Percentiles rank a stretch among this genome's conserved stretches.
Evolutionary conservation across 352 stramenopile species (phyloP).

Genomic region (Phytophthora podocarpi): DNA sequence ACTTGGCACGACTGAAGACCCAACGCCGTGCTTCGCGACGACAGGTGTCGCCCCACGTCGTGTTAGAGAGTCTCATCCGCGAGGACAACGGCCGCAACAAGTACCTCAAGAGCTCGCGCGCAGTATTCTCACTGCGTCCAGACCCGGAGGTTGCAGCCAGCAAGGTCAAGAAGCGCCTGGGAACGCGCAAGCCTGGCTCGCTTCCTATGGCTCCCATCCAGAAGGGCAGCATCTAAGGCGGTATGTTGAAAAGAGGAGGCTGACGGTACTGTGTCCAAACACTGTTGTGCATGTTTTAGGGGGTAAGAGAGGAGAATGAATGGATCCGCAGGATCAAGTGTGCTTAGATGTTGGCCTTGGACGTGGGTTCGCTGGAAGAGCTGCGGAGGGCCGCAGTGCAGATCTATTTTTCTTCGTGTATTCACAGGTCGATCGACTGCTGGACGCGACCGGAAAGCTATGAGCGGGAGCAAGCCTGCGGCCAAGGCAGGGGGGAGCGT

Average conservation of each 20-base stretch:
- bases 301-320: conserved; percentile 29
- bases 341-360: conserved; percentile 15
- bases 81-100: conserved; percentile 83
- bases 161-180: conserved; percentile 81
- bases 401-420: conserved; percentile 25
- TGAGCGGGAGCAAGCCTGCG: conserved; percentile 11
- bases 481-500: conserved; percentile 35
- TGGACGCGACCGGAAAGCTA: too few species aligned
- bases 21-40: conserved; percentile 65
- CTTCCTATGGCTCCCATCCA: conserved; percentile 69
- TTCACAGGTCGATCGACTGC: conserved; percentile 1
- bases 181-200: conserved; percentile 63
- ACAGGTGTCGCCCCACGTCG: conserved; percentile 72
- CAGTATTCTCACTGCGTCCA: conserved; percentile 72
- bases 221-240: conserved; percentile 68
- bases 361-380: neutral
- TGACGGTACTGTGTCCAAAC: conserved; percentile 27
- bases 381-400: neutral
- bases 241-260: conserved; percentile 12
- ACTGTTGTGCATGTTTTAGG: conserved; percentile 39
- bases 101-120: conserved; percentile 83
- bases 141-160: conserved; percentile 74
- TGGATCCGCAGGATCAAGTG: conserved; percentile 22
- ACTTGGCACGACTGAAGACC: conserved; percentile 80
- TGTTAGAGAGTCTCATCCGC: conserved; percentile 81